Evolutionary conservation across 371 early-diverging fungal species (phyloP).

Genomic region (Mortierella sp.): DNA sequence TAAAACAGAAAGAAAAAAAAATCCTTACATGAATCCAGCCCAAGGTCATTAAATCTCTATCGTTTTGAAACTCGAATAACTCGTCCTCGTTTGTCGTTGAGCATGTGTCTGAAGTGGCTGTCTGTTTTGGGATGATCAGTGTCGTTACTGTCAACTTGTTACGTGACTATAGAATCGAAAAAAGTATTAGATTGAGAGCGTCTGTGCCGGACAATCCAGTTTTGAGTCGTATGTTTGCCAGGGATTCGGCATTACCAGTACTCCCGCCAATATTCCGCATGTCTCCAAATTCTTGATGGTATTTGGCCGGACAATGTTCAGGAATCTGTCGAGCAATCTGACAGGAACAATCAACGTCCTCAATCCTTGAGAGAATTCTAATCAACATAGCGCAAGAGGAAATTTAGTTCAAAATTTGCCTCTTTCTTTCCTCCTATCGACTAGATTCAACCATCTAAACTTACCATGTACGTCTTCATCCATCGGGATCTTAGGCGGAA

Average conservation of each 20-base stretch:
- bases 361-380: constrained; percentile 59
- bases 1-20: background rate
- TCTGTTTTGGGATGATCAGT: constrained; percentile 91
- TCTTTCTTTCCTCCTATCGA: background rate
- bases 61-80: constrained; percentile 80
- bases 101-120: constrained; percentile 90
- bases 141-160: constrained; percentile 82
- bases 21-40: constrained; percentile 93
- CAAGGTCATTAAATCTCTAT: constrained; percentile 83
- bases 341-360: constrained; percentile 77
- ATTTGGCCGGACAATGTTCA: constrained; percentile 81
- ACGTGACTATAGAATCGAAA: constrained; percentile 60
- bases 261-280: constrained; percentile 91
- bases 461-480: constrained; percentile 55
- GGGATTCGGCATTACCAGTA: constrained; percentile 59
- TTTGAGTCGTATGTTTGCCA: background rate
- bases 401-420: background rate
- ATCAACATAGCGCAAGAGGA: background rate
- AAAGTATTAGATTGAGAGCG: background rate
- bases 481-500: constrained; percentile 40
- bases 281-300: constrained; percentile 89
- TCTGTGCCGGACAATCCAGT: background rate
- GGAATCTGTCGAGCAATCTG: constrained; percentile 72
- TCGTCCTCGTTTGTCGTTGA: constrained; percentile 91
- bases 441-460: background rate